Evolutionary conservation across 768 basidiomycete species (phyloP).

Genomic region (Boletus tylopilopsis): DNA sequence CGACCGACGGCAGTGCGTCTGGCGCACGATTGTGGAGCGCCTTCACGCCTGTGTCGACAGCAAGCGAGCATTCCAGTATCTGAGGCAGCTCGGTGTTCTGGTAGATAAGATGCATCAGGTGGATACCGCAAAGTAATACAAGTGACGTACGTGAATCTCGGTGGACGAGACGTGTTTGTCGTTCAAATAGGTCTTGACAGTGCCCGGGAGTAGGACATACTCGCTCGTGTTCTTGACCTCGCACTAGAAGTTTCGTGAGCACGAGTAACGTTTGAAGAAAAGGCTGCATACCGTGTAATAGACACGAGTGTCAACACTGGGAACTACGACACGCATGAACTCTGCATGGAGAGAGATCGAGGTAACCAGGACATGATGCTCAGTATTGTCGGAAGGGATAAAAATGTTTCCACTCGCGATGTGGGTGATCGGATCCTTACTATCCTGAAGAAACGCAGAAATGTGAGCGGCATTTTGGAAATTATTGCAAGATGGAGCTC

Average conservation of each 20-base stretch:
- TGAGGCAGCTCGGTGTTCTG: slow-evolving; percentile 17
- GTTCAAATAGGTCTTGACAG: slow-evolving; percentile 26
- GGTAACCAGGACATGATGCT: slow-evolving; percentile 20
- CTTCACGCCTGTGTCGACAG: slow-evolving; percentile 15
- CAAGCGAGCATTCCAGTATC: slow-evolving; percentile 18
- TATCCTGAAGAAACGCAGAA: slow-evolving; percentile 2
- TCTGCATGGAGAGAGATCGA: slow-evolving; percentile 18
- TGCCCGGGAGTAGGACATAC: slow-evolving; percentile 27
- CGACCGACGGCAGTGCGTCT: slow-evolving; percentile 7
- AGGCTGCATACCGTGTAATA: slow-evolving; percentile 17
- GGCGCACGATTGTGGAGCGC: slow-evolving; percentile 11
- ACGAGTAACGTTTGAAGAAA: background rate
- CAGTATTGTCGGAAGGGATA: slow-evolving; percentile 12
- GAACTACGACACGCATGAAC: slow-evolving; percentile 24
- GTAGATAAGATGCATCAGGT: too few species aligned
- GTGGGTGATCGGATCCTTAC: slow-evolving; percentile 20
- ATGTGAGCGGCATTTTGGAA: background rate
- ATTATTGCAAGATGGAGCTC: background rate
- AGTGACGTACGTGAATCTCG: slow-evolving; percentile 16
- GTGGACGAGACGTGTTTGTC: slow-evolving; percentile 26
- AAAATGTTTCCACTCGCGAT: slow-evolving; percentile 8
- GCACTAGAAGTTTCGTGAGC: slow-evolving; percentile 9
- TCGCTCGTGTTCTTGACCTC: slow-evolving; percentile 25
- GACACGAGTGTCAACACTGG: slow-evolving; percentile 13
- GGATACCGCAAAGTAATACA: background rate